A percentile compares a stretch with the other conserved stretches of the same genome.
These are phyloP conservation scores for Orbilia oligospora DNA, from an alignment of 2,329 filamentous ascomycete genomes.

Conservation along the genomic window DNA sequence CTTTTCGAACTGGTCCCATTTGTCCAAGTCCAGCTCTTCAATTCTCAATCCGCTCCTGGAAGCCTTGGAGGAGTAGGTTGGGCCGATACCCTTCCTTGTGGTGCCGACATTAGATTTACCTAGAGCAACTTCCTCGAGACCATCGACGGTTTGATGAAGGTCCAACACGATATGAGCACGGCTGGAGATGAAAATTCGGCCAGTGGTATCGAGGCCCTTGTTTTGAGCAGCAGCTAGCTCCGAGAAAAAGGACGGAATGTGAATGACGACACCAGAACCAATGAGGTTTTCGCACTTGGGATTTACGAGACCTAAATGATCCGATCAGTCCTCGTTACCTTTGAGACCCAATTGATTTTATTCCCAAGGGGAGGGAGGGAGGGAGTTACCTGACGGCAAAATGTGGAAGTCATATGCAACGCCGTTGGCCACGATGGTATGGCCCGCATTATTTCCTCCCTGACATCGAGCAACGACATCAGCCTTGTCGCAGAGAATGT, in stretches of 20 bases:
- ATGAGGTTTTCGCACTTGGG: constrained; percentile 80
- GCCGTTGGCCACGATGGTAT: constrained; percentile 69
- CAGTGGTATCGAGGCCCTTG: constrained; percentile 74
- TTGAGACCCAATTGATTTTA: background rate
- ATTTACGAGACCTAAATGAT: constrained; percentile 77
- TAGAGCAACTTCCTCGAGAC: constrained; percentile 75
- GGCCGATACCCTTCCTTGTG: constrained; percentile 71
- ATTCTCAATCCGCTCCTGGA: constrained; percentile 77
- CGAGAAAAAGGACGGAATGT: constrained; percentile 78
- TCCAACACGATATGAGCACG: constrained; percentile 76
- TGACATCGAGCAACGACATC: constrained; percentile 74
- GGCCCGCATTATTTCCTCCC: constrained; percentile 75
- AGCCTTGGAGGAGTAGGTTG: constrained; percentile 75
- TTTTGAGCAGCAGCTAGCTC: constrained; percentile 75
- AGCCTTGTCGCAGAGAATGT: constrained; percentile 71
- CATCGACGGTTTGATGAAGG: constrained; percentile 78
- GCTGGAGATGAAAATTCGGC: constrained; percentile 76
- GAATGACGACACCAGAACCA: constrained; percentile 78
- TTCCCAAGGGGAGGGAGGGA: background rate
- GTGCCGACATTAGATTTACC: constrained; percentile 69
- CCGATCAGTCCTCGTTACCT: background rate
- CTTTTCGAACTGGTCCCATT: constrained; percentile 76
- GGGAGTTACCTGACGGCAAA: constrained; percentile 66
- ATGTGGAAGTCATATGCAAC: constrained; percentile 74
- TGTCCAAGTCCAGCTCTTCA: constrained; percentile 74